Evolutionary conservation across 2,329 filamentous ascomycete genomes (phyloP), one percentile per base, ranked within the genome.

Genomic region (Dissoconium aciculare): DNA sequence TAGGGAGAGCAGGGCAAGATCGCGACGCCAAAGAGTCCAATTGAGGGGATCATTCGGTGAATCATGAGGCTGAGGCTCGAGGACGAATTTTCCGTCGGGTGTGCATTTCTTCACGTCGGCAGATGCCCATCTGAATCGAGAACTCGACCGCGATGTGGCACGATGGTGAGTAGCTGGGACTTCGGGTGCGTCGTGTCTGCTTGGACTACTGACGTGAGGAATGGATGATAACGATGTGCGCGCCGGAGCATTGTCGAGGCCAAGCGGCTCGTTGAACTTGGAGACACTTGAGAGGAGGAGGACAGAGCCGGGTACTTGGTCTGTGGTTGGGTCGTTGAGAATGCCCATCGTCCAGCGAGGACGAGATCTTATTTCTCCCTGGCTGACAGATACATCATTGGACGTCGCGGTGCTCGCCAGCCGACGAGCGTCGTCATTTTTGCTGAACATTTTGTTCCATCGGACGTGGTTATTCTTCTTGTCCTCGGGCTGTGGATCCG

Each of bases 21-120:
- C 83, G 53, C 87, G 67, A 24, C 82, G 71, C 74, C 81, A 82
- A 5, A 67, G 60, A 0, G 80, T 74, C 87, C 87, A 95, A 52
- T 95, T 95, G 34, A 95, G 60, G 1, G 87, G 87, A 46, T 95
- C 87, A 42, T 95, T 94, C 30, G 67, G 63, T 0, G 81, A 84
- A 30, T 94, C 84, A 36, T 94, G 84, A 0, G 87, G 87, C 51
- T 95, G 87, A 0, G 87, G 87, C 0, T 91, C 78, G 10, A 95
- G 62, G 33, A 95, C 83, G 45, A 94, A 83, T 38, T 71, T 69
- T 11, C 84, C 84, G 51, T 93, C 78, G 19, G 67, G 58, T 2
- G 84, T 93, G 41, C 66, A 77, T 62, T 94, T 94, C 58, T 73
- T 71, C 27, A 60, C 61, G 1, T 29, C 23, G 3, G 28, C 16